Evolutionary conservation across 768 basidiomycete species (phyloP).

Genomic region (Calocybe cyanea): DNA sequence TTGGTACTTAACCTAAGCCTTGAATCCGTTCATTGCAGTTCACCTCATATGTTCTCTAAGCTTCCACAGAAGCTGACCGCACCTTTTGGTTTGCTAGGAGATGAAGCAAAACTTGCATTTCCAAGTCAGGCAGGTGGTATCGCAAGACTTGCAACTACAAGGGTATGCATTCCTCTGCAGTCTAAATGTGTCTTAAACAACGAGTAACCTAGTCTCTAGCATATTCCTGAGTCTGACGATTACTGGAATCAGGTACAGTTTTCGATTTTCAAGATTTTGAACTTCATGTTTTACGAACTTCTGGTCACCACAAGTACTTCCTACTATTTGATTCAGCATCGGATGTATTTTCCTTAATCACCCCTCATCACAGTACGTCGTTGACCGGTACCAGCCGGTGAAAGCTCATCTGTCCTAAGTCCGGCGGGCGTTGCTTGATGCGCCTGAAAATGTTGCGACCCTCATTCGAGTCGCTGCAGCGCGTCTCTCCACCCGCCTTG

Average conservation of each 20-base stretch:
- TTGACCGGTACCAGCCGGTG: neutral
- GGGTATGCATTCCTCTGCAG: constrained; percentile 46
- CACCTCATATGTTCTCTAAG: constrained; percentile 54
- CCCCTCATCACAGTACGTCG: constrained; percentile 75
- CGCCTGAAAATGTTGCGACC: constrained; percentile 84
- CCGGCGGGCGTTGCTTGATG: constrained; percentile 73
- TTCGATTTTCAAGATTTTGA: neutral
- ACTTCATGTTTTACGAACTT: neutral
- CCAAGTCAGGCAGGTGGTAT: constrained; percentile 80
- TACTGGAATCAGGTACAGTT: constrained; percentile 85
- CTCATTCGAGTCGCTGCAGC: constrained; percentile 68
- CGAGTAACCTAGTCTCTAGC: constrained; percentile 35
- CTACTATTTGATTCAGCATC: constrained; percentile 84
- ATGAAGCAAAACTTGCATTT: constrained; percentile 89
- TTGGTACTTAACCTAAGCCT: no score
- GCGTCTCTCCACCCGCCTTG: constrained; percentile 70
- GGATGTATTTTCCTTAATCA: constrained; percentile 87
- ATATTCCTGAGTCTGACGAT: constrained; percentile 69
- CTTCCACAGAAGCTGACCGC: constrained; percentile 70
- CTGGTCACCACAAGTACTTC: constrained; percentile 53
- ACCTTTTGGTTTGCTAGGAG: constrained; percentile 75
- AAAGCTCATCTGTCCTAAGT: constrained; percentile 41
- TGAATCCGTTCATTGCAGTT: no score
- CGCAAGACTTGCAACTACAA: constrained; percentile 63
- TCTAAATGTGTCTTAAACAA: neutral